Evolutionary conservation across 2,329 filamentous ascomycete species (phyloP), one percentile per base, ranked within the genome.

Genomic region (Colletotrichum liriopes): DNA sequence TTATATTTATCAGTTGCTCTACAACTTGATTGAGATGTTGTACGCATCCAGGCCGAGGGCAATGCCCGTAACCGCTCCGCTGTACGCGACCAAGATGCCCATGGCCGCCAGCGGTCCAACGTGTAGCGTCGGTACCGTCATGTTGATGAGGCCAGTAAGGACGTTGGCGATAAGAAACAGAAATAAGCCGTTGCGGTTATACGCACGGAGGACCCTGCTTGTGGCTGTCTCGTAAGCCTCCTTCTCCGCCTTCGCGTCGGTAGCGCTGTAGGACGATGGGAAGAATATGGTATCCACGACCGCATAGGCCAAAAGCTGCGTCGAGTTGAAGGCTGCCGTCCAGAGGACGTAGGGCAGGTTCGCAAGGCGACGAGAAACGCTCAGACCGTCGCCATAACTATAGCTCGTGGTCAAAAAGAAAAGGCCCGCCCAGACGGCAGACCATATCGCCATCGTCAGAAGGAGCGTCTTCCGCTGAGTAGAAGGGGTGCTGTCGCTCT

Each of bases 331-430:
- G 3, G 94, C 92, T n/a, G 92, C 89, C 9, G 97, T 93, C 95
- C 96, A 98, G 55, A 98, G 86, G 54, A 98, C 89, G 80, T 99
- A 99, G 0, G 96, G 95, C 74, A 98, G 87, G 78, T 99, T 99
- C 11, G 96, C 96, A 69, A 98, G 86, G 0, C 96, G 92, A 26
- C 96, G 92, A 7, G 96, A 98, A 9, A 98, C 94, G 18, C 87
- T 87, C 37, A 97, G 86, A 8, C 91, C 91, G 43, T 94, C 87
- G 7, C 94, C 95, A 75, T 93, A 92, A 14, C 82, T 84, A 78
- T 92, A 92, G 76, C 88, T 89, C 1, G 93, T 94, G 43, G 90
- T 88, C 35, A 94, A 77, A 62, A 89, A 85, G 82, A 95, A 98
- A 16, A 97, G 84, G 0, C 84, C 82, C 3, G 86, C 87, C 94